These are phyloP conservation scores for Lipomyces spencermartinsiae DNA, from an alignment of 805 yeast species.

Conservation along the genomic window DNA sequence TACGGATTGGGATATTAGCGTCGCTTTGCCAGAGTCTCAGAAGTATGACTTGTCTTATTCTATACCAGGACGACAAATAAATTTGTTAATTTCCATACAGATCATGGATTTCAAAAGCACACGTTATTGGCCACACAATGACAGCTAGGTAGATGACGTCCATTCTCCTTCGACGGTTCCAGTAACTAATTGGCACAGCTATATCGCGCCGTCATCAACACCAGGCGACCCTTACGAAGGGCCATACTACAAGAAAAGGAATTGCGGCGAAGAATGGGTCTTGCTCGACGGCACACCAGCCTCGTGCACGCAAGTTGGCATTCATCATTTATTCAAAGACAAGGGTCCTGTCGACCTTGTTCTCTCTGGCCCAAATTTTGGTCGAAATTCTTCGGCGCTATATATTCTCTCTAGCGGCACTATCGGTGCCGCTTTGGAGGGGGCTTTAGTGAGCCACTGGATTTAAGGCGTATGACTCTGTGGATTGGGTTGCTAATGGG, in stretches of 20 bases:
- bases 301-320: constrained; percentile 89
- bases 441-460: constrained; percentile 57
- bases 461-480: neutral
- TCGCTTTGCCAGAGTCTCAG: constrained; percentile 81
- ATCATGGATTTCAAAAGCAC: constrained; percentile 98
- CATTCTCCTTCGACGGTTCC: neutral
- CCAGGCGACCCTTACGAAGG: constrained; percentile 42
- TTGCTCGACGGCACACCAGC: constrained; percentile 95
- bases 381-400: constrained; percentile 87
- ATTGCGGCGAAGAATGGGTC: constrained; percentile 72
- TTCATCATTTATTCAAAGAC: constrained; percentile 64
- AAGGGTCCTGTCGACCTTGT: constrained; percentile 79
- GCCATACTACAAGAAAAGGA: constrained; percentile 43
- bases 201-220: constrained; percentile 23
- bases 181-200: constrained; percentile 11
- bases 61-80: neutral
- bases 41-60: constrained; percentile 36
- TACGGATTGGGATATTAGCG: constrained; percentile 85
- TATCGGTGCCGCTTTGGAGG: constrained; percentile 96
- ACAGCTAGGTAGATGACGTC: constrained; percentile 48
- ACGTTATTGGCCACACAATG: constrained; percentile 66
- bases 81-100: constrained; percentile 45
- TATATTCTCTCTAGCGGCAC: constrained; percentile 93
- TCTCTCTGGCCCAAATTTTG: constrained; percentile 93
- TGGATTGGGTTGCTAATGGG: neutral